Base-by-base conservation (phyloP, 148 eudicot species). In the Simmondsia chinensis region DNA sequence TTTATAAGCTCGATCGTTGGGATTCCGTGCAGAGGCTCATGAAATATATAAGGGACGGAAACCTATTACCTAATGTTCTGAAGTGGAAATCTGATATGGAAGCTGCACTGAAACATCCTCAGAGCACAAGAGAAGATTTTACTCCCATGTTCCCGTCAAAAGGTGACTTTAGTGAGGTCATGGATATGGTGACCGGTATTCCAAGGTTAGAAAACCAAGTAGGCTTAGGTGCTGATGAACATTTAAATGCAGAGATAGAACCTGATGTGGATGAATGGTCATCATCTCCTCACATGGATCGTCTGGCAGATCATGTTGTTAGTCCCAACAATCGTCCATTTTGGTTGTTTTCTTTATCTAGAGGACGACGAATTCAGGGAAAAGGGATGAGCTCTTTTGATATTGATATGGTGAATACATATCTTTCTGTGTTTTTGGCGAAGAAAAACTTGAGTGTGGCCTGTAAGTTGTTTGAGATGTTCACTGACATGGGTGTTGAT, bases 11-110 rank as follows among this genome's bases (percentile, higher is more conserved):
- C 7, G 84, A 76, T 24, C 66, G 33, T 18, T 67, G 78, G 77
- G 94, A 83, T 72, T 60, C 71, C 46, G 63, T 73, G 2, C 76
- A 83, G 20, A 69, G 55, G 60, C 72, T 83, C 9, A 60, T 87
- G 78, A 87, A 62, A 56, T 80, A 83, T 59, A 66, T 83, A 27
- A 68, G 89, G 50, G 81, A 75, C 38, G 72, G 76, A 15, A 63
- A 71, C 68, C 16, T 80, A 39, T 57, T 87, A 20, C 74, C 69
- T 11, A 39, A 57, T 42, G 64, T 87, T 64, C 68, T 74, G 17
- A 73, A 60, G 50, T 87, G 96, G 94, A 83, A 80, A 60, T 73
- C 66, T 34, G 64, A 59, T 50, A 69, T 87, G 94, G 94, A 87
- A 61, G 71, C 78, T 56, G 65, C 70, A 39, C 17, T 87, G 50